Conservation (phyloP, 192 early-diverging fungal genomes). For the Umbelopsis sp. region DNA sequence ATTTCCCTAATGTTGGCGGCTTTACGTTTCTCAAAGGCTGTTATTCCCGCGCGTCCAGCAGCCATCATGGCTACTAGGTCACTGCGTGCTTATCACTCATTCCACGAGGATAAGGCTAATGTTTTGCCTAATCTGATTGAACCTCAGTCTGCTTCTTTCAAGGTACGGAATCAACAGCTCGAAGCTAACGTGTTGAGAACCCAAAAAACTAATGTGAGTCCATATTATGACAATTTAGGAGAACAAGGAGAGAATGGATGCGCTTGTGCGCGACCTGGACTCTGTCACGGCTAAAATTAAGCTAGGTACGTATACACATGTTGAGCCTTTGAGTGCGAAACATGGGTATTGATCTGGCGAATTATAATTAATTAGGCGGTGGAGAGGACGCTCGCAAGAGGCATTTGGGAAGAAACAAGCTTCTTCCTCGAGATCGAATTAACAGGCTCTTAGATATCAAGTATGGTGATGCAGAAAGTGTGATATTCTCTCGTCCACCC, state of each 20-base stretch:
- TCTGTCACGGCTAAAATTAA: slow-evolving; percentile 69
- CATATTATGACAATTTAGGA: slow-evolving; percentile 53
- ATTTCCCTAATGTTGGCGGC: slow-evolving; percentile 2
- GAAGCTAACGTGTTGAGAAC: not conserved
- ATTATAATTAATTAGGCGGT: slow-evolving; percentile 67
- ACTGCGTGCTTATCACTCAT: slow-evolving; percentile 35
- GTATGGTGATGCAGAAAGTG: slow-evolving; percentile 37
- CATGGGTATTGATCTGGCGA: not conserved
- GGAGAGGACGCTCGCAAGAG: slow-evolving; percentile 80
- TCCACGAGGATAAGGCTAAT: slow-evolving; percentile 55
- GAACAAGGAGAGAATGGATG: slow-evolving; percentile 71
- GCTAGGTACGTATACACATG: slow-evolving; percentile 56
- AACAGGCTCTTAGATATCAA: slow-evolving; percentile 77
- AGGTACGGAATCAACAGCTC: slow-evolving; percentile 49
- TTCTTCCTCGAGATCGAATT: slow-evolving; percentile 88
- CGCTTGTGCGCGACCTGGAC: slow-evolving; percentile 66
- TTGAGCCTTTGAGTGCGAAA: not conserved
- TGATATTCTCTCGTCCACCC: slow-evolving; percentile 38
- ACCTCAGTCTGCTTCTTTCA: slow-evolving; percentile 68
- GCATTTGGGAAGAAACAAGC: slow-evolving; percentile 83
- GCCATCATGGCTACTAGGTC: not conserved
- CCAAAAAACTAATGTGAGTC: not conserved
- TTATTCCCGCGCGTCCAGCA: not conserved
- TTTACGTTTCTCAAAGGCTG: slow-evolving; percentile 1
- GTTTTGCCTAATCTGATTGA: slow-evolving; percentile 75